A percentile compares a stretch with the other conserved stretches of the same genome.
Evolutionary conservation across 2,329 filamentous ascomycete genomes (phyloP).

Genomic region (Metarhizium guizhouense): DNA sequence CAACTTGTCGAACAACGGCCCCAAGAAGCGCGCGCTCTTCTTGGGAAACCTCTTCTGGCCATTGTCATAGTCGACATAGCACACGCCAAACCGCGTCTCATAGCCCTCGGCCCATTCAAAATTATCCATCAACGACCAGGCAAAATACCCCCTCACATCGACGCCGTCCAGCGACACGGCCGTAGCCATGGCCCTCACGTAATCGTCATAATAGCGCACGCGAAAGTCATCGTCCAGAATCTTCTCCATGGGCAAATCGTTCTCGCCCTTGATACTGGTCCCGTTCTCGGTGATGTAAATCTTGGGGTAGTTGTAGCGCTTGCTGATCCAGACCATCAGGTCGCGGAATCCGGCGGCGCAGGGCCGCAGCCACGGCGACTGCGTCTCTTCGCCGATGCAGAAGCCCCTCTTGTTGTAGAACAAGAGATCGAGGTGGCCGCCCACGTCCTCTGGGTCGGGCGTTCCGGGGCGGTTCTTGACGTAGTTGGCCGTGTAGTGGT

Average conservation of each 20-base stretch:
- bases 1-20: slow-evolving; percentile 60
- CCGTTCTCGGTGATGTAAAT: slow-evolving; percentile 90
- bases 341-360: slow-evolving; percentile 69
- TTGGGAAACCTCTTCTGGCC: slow-evolving; percentile 75
- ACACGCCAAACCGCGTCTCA: slow-evolving; percentile 76
- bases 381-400: slow-evolving; percentile 71
- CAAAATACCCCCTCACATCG: slow-evolving; percentile 71
- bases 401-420: slow-evolving; percentile 64
- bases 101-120: slow-evolving; percentile 93
- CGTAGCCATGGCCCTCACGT: slow-evolving; percentile 67
- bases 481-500: slow-evolving; percentile 87
- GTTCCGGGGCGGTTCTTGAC: slow-evolving; percentile 61
- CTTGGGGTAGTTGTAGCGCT: slow-evolving; percentile 64
- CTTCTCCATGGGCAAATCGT: slow-evolving; percentile 59
- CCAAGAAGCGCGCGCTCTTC: slow-evolving; percentile 64
- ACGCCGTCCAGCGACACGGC: slow-evolving; percentile 66
- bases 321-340: slow-evolving; percentile 66
- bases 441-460: slow-evolving; percentile 56
- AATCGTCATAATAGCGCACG: slow-evolving; percentile 67
- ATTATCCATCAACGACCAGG: slow-evolving; percentile 85
- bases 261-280: slow-evolving; percentile 76
- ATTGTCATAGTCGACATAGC: slow-evolving; percentile 72
- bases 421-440: slow-evolving; percentile 66
- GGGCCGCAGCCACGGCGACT: slow-evolving; percentile 73
- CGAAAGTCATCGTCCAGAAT: slow-evolving; percentile 78